Evolutionary conservation across 208 protist species (phyloP).

Genomic region (Trypanosoma avium): DNA sequence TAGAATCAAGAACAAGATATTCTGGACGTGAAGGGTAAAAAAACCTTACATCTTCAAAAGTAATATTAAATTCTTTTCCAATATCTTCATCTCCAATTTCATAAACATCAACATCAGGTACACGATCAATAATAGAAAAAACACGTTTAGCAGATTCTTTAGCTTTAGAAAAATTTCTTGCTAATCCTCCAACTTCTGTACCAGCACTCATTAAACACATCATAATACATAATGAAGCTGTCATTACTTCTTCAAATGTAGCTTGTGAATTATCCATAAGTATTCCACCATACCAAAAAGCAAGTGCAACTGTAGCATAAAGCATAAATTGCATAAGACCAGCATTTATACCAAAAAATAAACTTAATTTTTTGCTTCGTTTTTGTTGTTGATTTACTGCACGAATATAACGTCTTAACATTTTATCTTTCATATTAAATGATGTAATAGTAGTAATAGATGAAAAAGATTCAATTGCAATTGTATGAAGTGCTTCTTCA

Average conservation of each 20-base stretch:
- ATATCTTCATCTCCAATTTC: constrained; percentile 22
- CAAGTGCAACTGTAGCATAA: constrained; percentile 22
- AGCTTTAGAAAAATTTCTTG: constrained; percentile 23
- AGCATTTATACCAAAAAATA: constrained; percentile 21
- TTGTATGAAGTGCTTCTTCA: constrained; percentile 16
- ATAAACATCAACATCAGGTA: constrained; percentile 30
- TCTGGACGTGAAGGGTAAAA: constrained; percentile 30
- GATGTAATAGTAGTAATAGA: constrained; percentile 31
- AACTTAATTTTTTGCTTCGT: constrained; percentile 6
- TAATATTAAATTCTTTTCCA: constrained; percentile 23
- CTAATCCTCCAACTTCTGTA: constrained; percentile 28
- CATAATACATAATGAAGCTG: constrained; percentile 26
- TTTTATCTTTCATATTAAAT: constrained; percentile 32
- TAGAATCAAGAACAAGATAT: constrained; percentile 19
- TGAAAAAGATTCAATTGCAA: constrained; percentile 30
- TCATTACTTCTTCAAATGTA: constrained; percentile 33
- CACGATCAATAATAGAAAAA: constrained; percentile 32
- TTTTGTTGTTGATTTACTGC: constrained; percentile 14
- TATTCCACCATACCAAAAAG: constrained; percentile 40
- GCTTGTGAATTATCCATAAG: constrained; percentile 28
- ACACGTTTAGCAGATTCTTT: constrained; percentile 18
- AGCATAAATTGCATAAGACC: constrained; percentile 30
- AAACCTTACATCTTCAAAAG: constrained; percentile 28
- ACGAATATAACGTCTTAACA: constrained; percentile 11
- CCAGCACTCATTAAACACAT: constrained; percentile 29